Evolutionary conservation across 148 eudicot genomes (phyloP).

Genomic region (Rhododendron kiyosumense): DNA sequence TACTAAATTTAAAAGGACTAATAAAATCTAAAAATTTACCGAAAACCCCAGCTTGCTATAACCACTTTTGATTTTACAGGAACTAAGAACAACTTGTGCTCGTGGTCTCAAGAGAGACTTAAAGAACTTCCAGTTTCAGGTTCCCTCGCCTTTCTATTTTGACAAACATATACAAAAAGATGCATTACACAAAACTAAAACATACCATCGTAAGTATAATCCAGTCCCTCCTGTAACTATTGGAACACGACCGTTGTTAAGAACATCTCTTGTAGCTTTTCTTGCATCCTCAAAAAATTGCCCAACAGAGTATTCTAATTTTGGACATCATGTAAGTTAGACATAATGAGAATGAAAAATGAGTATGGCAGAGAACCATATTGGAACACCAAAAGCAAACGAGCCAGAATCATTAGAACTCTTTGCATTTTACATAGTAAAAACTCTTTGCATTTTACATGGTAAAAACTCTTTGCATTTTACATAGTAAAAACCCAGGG

Average conservation of each 20-base stretch:
- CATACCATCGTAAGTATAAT: constrained; percentile 89
- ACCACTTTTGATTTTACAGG: not conserved
- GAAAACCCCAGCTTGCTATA: not conserved
- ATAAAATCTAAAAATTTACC: not conserved
- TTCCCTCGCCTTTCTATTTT: not conserved
- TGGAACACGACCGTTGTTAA: constrained; percentile 75
- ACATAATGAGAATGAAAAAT: not conserved
- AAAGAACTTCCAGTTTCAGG: not conserved
- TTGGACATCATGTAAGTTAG: not conserved
- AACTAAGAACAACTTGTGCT: not conserved
- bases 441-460: not conserved
- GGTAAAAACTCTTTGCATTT: too few species aligned
- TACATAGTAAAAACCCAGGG: not conserved
- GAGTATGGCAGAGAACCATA: not conserved
- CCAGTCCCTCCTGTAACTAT: constrained; percentile 95
- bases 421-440: not conserved
- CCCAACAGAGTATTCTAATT: constrained; percentile 85
- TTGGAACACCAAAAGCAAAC: not conserved
- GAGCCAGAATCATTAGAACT: not conserved
- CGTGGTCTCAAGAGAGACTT: not conserved
- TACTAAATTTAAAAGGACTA: not conserved
- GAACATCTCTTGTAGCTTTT: constrained; percentile 67
- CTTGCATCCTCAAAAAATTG: constrained; percentile 88
- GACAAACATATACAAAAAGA: constrained; percentile 3
- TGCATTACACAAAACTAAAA: constrained; percentile 6